phyloP scores from a whole-genome alignment of 2,329 filamentous ascomycete genomes.

The Apiospora koreana region DNA sequence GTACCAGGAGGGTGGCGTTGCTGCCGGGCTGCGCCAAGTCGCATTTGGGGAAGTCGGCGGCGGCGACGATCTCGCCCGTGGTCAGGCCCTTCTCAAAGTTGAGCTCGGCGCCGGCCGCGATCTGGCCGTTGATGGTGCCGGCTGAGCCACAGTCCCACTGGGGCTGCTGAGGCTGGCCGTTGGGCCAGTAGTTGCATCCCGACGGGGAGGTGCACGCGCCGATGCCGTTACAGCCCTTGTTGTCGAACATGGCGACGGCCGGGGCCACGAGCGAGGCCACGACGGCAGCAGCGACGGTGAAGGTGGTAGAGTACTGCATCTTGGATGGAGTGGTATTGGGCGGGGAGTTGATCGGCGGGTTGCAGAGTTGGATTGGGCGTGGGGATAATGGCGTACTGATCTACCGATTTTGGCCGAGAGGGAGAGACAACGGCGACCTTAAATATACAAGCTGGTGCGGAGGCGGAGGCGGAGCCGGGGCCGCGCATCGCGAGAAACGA shows the following conservation, averaged over 20 bases:
- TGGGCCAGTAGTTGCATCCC: background rate
- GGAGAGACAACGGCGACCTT: background rate
- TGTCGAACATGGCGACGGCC: background rate
- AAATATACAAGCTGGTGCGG: background rate
- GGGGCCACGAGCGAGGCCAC: background rate
- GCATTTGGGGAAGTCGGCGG: slow-evolving; percentile 10
- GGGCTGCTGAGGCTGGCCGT: background rate
- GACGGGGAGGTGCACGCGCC: background rate
- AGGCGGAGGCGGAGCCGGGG: background rate
- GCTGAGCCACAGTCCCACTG: slow-evolving; percentile 9
- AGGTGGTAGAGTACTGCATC: background rate
- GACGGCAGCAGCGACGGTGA: background rate
- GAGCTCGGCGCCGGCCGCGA: background rate
- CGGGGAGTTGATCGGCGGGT: background rate
- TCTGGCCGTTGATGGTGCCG: slow-evolving; percentile 10
- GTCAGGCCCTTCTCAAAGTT: background rate
- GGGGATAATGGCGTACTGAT: background rate
- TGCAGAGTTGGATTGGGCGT: background rate
- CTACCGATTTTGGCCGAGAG: background rate
- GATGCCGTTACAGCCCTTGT: background rate
- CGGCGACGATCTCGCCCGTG: background rate
- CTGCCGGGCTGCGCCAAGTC: background rate
- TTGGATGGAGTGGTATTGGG: background rate
- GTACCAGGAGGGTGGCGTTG: slow-evolving; percentile 1
- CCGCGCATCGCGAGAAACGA: background rate